Evolutionary conservation across 2,329 filamentous ascomycete genomes (phyloP).

Genomic region (Fusarium nelsonii): DNA sequence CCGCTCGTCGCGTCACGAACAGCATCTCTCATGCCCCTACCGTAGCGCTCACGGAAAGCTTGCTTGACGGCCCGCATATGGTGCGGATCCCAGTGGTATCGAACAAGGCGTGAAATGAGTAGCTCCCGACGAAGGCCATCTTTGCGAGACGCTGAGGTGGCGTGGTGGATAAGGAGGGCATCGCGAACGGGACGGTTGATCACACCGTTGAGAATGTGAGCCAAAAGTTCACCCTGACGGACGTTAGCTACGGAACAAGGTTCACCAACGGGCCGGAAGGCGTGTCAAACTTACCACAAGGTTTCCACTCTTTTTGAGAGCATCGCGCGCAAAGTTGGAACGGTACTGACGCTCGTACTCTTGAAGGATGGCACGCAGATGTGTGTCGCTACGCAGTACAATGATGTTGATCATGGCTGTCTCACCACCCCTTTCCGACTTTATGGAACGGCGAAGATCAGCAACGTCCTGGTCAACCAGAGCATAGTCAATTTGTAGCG

Average conservation of each 20-base stretch:
- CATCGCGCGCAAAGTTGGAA: conserved; percentile 88
- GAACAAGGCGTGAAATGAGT: conserved; percentile 86
- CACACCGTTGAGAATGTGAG: conserved; percentile 94
- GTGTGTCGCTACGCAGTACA: conserved; percentile 81
- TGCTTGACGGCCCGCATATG: conserved; percentile 85
- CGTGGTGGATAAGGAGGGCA: conserved; percentile 90
- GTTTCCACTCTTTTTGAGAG: conserved; percentile 89
- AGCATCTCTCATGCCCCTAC: conserved; percentile 78
- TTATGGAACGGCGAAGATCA: conserved; percentile 75
- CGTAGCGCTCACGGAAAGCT: conserved; percentile 84
- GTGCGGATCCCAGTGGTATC: conserved; percentile 90
- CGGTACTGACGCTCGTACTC: conserved; percentile 80
- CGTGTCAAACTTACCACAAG: conserved; percentile 79
- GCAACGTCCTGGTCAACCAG: conserved; percentile 79
- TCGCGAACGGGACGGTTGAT: conserved; percentile 97
- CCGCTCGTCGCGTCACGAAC: conserved; percentile 81
- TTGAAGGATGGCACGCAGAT: conserved; percentile 83
- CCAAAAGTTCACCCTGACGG: conserved; percentile 86
- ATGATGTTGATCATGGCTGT: conserved; percentile 88
- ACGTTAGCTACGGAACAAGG: conserved; percentile 12
- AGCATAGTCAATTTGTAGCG: conserved; percentile 67
- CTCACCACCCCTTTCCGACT: conserved; percentile 85
- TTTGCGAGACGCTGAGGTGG: conserved; percentile 78
- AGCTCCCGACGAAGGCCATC: conserved; percentile 84
- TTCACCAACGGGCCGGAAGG: neutral